Percentiles rank a stretch among this genome's conserved stretches.
These are phyloP conservation scores for Nemania sp. DNA, from an alignment of 2,329 filamentous ascomycete species.

Conservation along the genomic window DNA sequence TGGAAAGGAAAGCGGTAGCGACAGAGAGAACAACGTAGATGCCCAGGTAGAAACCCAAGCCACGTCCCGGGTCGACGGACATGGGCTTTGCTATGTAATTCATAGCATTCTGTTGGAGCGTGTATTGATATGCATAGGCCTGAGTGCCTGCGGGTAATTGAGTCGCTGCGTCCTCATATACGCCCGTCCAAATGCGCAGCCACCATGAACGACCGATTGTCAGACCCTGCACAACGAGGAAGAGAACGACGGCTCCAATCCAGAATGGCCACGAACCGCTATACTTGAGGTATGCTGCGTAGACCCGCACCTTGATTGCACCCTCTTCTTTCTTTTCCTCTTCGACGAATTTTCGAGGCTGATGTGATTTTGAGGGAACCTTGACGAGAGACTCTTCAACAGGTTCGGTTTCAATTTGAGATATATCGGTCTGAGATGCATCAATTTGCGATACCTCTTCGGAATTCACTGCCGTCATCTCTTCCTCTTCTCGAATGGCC, in stretches of 20 bases:
- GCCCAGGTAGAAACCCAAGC: constrained; percentile 66
- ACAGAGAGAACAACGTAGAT: constrained; percentile 69
- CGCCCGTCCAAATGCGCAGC: constrained; percentile 65
- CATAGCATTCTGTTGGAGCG: constrained; percentile 52
- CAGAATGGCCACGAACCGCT: constrained; percentile 68
- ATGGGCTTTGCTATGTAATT: constrained; percentile 44
- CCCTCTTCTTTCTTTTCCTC: constrained; percentile 76
- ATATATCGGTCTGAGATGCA: constrained; percentile 48
- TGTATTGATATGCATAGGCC: constrained; percentile 50
- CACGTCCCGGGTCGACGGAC: constrained; percentile 39
- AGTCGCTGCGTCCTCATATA: constrained; percentile 43
- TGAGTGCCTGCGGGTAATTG: constrained; percentile 36
- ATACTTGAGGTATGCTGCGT: constrained; percentile 67
- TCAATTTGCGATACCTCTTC: constrained; percentile 52
- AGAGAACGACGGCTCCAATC: constrained; percentile 58
- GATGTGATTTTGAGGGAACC: constrained; percentile 50
- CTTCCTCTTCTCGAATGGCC: constrained; percentile 55
- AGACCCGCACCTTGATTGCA: constrained; percentile 69
- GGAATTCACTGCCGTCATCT: constrained; percentile 59
- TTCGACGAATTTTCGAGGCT: constrained; percentile 72
- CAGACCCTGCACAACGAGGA: constrained; percentile 58
- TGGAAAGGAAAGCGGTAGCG: constrained; percentile 61
- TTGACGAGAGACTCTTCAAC: constrained; percentile 53
- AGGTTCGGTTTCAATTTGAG: constrained; percentile 45
- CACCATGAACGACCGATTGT: constrained; percentile 66